Conservation (phyloP, 257 asterid species). For the Solanum clarkiae region DNA sequence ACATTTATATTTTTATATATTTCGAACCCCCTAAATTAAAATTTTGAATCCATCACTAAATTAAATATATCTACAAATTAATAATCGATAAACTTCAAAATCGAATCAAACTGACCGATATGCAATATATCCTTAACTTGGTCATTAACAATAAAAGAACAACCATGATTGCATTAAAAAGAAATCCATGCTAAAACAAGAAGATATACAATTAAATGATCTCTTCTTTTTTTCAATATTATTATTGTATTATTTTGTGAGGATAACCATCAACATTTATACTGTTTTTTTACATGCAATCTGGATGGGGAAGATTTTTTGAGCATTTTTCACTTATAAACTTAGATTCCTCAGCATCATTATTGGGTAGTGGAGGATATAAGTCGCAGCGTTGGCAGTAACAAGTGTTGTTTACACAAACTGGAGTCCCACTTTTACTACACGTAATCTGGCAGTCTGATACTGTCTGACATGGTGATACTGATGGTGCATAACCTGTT, state of each 20-base stretch:
- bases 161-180: neutral
- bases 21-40: too few relatives aligned
- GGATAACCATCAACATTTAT: neutral
- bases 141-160: neutral
- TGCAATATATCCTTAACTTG: too few relatives aligned
- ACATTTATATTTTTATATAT: too few relatives aligned
- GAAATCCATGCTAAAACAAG: neutral
- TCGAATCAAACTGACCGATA: too few relatives aligned
- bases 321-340: neutral
- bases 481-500: neutral
- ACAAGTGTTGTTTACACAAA: neutral
- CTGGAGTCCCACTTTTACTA: neutral
- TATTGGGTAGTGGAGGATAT: neutral
- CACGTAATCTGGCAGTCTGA: neutral
- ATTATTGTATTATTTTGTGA: neutral
- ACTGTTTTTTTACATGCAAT: neutral
- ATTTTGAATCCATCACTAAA: too few relatives aligned
- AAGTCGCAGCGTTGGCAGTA: neutral
- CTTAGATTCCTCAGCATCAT: neutral
- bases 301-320: fast-evolving
- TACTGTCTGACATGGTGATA: neutral
- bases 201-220: too few relatives aligned
- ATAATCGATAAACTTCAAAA: too few relatives aligned
- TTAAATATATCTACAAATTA: too few relatives aligned
- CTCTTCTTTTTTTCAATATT: neutral